Base-by-base conservation (phyloP, 257 asterid genomes). In the Asclepias syriaca region DNA sequence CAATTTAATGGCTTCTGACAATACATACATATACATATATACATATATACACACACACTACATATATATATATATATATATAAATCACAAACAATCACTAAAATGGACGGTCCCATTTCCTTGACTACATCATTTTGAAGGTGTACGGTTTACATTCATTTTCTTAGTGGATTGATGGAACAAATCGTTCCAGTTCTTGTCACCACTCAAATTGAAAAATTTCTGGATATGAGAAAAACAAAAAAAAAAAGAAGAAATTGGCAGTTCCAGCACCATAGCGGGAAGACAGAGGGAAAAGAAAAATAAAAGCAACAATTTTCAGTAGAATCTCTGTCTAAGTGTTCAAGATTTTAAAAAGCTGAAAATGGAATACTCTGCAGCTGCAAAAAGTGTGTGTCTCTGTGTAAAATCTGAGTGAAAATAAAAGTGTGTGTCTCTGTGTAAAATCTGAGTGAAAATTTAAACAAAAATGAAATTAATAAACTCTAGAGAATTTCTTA, bases 321-420 rank as follows among this genome's bases (percentile, higher is more conserved):
- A 45, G 43, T 37, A 27, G 2, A n/a, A 29, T 15, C 8, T 14
- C 40, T 24, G 65, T 43, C 0, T 43, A 59, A 19, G 18, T 51
- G 59, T 22, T 24, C 72, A 55, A 50, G 51, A 11, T 43, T 43
- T 43, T 49, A 53, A 54, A 54, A 69, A 15, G 65, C 73, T 69
- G 73, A 53, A 39, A 69, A n/a, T 69, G 32, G 64, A 69, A n/a
- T 51, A 34, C 64, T 51, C 24, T 55, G 73, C 45, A 8, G 5
- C 32, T 19, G 6, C 39, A 19, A 63, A 46, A 54, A 34, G 22
- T 27, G 50, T 39, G 32, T 43, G 1, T 43, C 11, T 43, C 48
- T 43, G 48, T 43, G 11, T 0, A 48, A 67, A 24, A 19, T 40
- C 49, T 18, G 37, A 68, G 67, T 7, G 16, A 14, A 51, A 34